A percentile compares a stretch with the other conserved stretches of the same genome.
phyloP scores from a whole-genome alignment of 2,329 filamentous ascomycete species.

The Colletotrichum costaricense region DNA sequence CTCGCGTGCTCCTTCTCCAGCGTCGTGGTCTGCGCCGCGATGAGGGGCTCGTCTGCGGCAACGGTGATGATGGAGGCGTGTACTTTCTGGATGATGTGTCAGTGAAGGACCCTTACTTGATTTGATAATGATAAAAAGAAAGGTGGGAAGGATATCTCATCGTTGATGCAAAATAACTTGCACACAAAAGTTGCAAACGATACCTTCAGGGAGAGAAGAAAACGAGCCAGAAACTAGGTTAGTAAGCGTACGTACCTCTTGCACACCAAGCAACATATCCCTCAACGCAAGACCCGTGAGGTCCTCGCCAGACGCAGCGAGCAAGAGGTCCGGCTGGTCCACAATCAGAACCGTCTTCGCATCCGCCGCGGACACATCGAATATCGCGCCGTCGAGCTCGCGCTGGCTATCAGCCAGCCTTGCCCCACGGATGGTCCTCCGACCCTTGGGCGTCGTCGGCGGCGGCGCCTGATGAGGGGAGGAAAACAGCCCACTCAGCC shows the following conservation, averaged over 20 bases:
- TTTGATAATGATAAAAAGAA: background rate
- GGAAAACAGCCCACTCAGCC: slow-evolving; percentile 70
- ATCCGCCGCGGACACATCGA: slow-evolving; percentile 51
- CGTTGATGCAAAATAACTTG: too few species aligned
- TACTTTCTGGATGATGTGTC: slow-evolving; percentile 58
- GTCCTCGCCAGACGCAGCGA: slow-evolving; percentile 66
- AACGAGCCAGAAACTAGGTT: slow-evolving; percentile 20
- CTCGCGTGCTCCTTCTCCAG: slow-evolving; percentile 78
- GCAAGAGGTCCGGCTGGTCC: slow-evolving; percentile 73
- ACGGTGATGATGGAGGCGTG: slow-evolving; percentile 75
- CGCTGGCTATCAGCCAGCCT: slow-evolving; percentile 50
- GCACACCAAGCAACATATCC: slow-evolving; percentile 67
- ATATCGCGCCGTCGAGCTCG: slow-evolving; percentile 53
- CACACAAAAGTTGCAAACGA: background rate
- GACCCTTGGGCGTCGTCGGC: slow-evolving; percentile 20
- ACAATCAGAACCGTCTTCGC: slow-evolving; percentile 69
- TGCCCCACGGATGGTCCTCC: slow-evolving; percentile 43
- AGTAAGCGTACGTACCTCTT: slow-evolving; percentile 64
- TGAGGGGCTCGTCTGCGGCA: slow-evolving; percentile 79
- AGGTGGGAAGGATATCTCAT: too few species aligned
- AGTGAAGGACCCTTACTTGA: background rate
- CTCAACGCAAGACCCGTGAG: slow-evolving; percentile 59
- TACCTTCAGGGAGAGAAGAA: background rate
- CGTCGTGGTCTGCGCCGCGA: slow-evolving; percentile 69
- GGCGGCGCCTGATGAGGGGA: background rate